Evolutionary conservation across 176 grass and related monocot genomes (phyloP), one percentile per base, ranked within the genome.

Genomic region (Ensete glaucum): DNA sequence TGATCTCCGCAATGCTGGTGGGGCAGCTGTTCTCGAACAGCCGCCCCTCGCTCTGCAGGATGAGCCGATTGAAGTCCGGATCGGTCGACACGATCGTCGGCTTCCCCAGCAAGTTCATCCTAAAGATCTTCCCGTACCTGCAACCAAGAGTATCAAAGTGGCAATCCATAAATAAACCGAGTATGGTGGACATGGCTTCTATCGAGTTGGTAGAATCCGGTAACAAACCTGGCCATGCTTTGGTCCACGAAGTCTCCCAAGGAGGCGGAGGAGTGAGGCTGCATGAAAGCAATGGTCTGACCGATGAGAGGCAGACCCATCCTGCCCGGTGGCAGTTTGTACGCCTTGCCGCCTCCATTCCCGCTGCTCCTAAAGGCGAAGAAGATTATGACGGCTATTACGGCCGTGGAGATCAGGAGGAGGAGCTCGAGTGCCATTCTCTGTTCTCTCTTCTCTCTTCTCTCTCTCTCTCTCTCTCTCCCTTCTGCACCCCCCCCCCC

Each of bases 41-140:
- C 20, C 43, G 25, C 53, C 78, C 83, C 83, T 81, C 78, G 64
- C 64, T 76, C 74, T 81, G 83, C 53, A 85, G 43, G 73, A 85
- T 63, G 53, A 75, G 80, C 11, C 77, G 78, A 14, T 85, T 85
- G 9, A 85, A 54, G 21, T 67, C 64, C 64, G 64, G 23, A 11
- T 67, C 64, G 8, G 22, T 50, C 2, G 70, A 72, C 50, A 72
- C 20, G 9, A 72, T 25, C n/a, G 50, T 72, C 19, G 20, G 19
- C n/a, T 72, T 72, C 50, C 70, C 70, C 70, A 72, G 11, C 50
- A 53, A 72, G 70, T 53, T 72, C 50, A 15, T 53, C 49, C 3
- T 72, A 24, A 72, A 72, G 70, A 72, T 53, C 21, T 48, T 72
- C 50, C 70, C 70, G n/a, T 72, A 54, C 50, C 70, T 72, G 69